Percentiles rank a stretch among this genome's conserved stretches.
Evolutionary conservation across 768 basidiomycete species (phyloP).

Genomic region (Suillus placidus): DNA sequence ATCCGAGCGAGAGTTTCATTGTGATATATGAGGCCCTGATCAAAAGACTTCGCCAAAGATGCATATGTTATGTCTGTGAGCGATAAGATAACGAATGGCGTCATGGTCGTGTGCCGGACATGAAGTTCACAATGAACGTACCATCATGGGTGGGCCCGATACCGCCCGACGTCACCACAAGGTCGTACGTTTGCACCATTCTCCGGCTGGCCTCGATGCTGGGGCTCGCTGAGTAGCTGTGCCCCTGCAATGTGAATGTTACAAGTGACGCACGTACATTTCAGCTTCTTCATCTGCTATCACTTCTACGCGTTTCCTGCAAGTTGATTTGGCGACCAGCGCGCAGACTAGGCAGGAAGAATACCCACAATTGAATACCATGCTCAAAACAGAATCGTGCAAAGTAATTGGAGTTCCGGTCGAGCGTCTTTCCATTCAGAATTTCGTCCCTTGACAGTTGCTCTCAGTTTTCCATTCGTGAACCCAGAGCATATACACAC

Average conservation of each 20-base stretch:
- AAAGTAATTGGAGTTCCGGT: constrained; percentile 84
- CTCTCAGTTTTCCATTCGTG: neutral
- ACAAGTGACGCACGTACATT: constrained; percentile 58
- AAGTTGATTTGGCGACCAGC: constrained; percentile 17
- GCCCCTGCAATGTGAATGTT: neutral
- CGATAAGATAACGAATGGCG: constrained; percentile 3
- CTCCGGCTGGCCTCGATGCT: constrained; percentile 85
- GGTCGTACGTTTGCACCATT: constrained; percentile 81
- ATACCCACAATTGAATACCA: constrained; percentile 71
- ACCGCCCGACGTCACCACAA: constrained; percentile 89
- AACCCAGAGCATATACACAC: constrained; percentile 38
- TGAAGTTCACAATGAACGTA: constrained; percentile 33
- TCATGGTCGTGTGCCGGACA: neutral
- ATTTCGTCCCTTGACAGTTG: constrained; percentile 72
- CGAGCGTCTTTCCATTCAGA: constrained; percentile 87
- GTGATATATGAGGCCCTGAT: constrained; percentile 69
- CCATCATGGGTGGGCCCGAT: constrained; percentile 93
- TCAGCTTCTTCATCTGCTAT: constrained; percentile 89
- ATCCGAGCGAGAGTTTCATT: constrained; percentile 78
- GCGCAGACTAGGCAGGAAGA: neutral
- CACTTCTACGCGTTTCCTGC: constrained; percentile 86
- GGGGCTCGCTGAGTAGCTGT: constrained; percentile 10
- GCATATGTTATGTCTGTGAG: constrained; percentile 82
- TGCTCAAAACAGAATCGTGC: constrained; percentile 89
- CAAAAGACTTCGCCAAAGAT: constrained; percentile 85